phyloP scores from a whole-genome alignment of 768 basidiomycete species.

The Leccinum variicolor region DNA sequence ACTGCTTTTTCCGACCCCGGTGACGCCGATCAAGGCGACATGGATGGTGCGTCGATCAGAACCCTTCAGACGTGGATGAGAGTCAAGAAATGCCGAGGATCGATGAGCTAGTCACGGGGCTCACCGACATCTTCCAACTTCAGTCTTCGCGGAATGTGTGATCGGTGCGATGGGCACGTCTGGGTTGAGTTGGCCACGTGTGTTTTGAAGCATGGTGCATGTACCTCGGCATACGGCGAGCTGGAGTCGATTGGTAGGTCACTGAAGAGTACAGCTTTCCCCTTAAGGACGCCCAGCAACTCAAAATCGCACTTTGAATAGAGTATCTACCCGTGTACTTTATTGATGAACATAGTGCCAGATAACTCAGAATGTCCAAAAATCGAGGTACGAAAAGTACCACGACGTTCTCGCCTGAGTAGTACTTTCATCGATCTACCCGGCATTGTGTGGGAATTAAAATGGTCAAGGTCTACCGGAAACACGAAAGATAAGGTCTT shows the following conservation, averaged over 20 bases:
- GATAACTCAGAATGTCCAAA: neutral
- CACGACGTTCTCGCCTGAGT: neutral
- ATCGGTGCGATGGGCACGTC: neutral
- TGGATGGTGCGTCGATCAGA: conserved; percentile 3
- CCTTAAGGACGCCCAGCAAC: neutral
- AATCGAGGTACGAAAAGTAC: neutral
- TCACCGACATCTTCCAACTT: conserved; percentile 16
- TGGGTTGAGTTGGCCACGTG: neutral
- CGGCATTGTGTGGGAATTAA: neutral
- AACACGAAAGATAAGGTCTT: conserved; percentile 13
- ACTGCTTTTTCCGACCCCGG: conserved; percentile 28
- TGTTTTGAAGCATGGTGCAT: neutral
- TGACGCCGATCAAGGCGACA: conserved; percentile 21
- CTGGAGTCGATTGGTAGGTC: neutral
- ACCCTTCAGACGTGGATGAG: conserved; percentile 2
- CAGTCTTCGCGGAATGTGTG: neutral
- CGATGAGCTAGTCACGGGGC: neutral
- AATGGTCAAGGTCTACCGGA: conserved; percentile 4
- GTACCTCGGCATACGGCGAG: conserved; percentile 1
- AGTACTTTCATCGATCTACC: neutral
- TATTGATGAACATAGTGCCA: neutral
- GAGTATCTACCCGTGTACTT: neutral
- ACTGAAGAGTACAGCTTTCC: neutral
- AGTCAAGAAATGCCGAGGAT: neutral
- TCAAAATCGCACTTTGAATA: neutral